phyloP scores from a whole-genome alignment of 495 filamentous ascomycete species.

The Chaetomium fimeti region DNA sequence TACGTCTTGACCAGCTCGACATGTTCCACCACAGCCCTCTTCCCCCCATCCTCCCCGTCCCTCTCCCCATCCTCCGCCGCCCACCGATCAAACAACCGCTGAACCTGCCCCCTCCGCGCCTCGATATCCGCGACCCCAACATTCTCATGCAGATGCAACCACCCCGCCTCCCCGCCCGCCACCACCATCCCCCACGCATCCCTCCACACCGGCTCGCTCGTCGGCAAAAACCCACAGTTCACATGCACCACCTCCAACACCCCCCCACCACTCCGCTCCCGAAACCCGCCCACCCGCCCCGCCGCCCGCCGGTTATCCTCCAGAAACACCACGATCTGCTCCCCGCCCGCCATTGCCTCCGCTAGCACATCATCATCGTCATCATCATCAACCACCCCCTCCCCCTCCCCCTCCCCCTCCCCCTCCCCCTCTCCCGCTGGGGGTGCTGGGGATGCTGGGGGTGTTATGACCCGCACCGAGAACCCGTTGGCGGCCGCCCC shows the following conservation, averaged over 20 bases:
- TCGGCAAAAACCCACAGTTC: conserved; percentile 78
- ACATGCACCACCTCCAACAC: conserved; percentile 57
- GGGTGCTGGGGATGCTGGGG: not conserved
- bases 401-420: too few species aligned
- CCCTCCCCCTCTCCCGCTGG: conserved; percentile 16
- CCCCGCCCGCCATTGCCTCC: conserved; percentile 23
- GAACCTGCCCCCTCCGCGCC: conserved; percentile 50
- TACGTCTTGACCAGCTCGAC: conserved; percentile 85
- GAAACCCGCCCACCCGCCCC: conserved; percentile 40
- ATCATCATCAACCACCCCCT: too few species aligned
- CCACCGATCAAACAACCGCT: conserved; percentile 40
- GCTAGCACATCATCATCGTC: not conserved
- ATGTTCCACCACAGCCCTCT: conserved; percentile 58
- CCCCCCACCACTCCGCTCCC: not conserved
- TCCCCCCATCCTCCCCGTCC: not conserved
- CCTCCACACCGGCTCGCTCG: conserved; percentile 63
- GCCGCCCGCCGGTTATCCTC: conserved; percentile 64
- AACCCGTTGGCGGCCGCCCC: conserved; percentile 70
- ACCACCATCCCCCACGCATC: conserved; percentile 55
- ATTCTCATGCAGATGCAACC: conserved; percentile 88
- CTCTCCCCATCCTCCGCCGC: conserved; percentile 11
- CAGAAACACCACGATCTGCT: conserved; percentile 63
- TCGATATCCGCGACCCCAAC: conserved; percentile 64
- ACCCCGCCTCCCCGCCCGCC: conserved; percentile 47
- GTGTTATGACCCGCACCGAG: conserved; percentile 50